These are phyloP conservation scores for Vaccinium corymbosum DNA, from an alignment of 148 eudicot species.

Conservation along the genomic window DNA sequence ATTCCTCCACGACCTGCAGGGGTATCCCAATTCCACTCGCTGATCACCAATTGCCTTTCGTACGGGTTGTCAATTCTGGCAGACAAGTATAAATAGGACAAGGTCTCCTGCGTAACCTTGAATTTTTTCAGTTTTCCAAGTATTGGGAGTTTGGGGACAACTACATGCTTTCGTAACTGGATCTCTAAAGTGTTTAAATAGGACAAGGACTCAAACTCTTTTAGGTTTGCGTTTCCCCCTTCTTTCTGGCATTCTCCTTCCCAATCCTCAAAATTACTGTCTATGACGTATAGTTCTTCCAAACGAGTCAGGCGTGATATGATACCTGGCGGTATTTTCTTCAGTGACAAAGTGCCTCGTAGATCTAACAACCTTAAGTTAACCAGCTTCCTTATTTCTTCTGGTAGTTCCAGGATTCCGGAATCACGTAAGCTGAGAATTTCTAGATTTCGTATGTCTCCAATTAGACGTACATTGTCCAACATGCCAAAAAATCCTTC, in stretches of 20 bases:
- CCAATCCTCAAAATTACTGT: neutral
- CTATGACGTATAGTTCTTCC: neutral
- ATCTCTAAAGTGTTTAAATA: neutral
- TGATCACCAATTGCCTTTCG: too few species aligned
- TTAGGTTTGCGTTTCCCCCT: neutral
- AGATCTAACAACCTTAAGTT: slow-evolving; percentile 2
- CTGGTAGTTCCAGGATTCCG: too few species aligned
- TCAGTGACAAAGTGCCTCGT: neutral
- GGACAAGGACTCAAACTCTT: neutral
- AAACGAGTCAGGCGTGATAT: neutral
- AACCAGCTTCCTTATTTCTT: too few species aligned
- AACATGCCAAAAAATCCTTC: too few species aligned
- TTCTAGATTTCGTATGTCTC: too few species aligned
- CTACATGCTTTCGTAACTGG: neutral
- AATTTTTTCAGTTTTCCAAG: too few species aligned
- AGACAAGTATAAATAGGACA: too few species aligned
- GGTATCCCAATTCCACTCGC: too few species aligned
- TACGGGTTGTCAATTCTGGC: too few species aligned
- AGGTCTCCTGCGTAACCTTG: neutral
- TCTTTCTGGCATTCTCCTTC: neutral
- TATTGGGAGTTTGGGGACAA: neutral
- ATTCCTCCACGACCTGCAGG: too few species aligned
- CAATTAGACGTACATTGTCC: too few species aligned
- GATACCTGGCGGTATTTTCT: neutral
- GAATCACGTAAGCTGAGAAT: too few species aligned